Conservation (phyloP, 768 basidiomycete species). For the Erythrobasidium yunnanense region DNA sequence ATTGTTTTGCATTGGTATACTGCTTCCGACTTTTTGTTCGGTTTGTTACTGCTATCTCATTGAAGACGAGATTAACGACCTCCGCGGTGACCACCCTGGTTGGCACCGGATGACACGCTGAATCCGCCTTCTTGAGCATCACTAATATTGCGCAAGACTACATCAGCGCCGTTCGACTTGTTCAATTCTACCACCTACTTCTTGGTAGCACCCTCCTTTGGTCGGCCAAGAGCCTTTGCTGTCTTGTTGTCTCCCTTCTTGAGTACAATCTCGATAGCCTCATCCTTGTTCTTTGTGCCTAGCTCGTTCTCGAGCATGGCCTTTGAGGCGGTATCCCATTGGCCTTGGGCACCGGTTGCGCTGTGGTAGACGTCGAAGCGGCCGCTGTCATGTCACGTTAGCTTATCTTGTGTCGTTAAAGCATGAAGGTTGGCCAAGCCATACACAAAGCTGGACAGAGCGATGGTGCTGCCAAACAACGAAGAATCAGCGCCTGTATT, state of each 20-base stretch:
- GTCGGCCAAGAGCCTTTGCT: not conserved
- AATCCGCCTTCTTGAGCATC: not conserved
- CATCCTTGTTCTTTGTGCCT: slow-evolving; percentile 19
- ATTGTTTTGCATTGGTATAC: too few species aligned
- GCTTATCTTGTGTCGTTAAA: too few species aligned
- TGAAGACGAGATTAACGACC: not conserved
- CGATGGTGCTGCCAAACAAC: slow-evolving; percentile 7
- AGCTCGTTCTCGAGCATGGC: slow-evolving; percentile 6
- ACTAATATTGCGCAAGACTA: not conserved
- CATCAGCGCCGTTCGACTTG: not conserved
- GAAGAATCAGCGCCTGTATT: too few species aligned
- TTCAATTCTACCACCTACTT: slow-evolving; percentile 14
- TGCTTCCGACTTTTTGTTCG: too few species aligned
- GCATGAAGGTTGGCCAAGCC: too few species aligned
- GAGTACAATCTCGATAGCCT: slow-evolving; percentile 1
- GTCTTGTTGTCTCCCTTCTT: slow-evolving; percentile 14
- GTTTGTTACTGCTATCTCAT: too few species aligned
- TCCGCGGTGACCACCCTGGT: not conserved
- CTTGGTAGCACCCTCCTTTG: slow-evolving; percentile 1
- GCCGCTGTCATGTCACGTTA: too few species aligned
- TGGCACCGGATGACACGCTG: not conserved
- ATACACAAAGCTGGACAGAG: slow-evolving; percentile 13
- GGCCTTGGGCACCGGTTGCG: slow-evolving; percentile 10
- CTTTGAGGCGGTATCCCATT: slow-evolving; percentile 12
- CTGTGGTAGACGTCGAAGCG: slow-evolving; percentile 22